Percentiles rank a stretch among this genome's conserved stretches.
These are phyloP conservation scores for Solanum phureja DNA, from an alignment of 257 asterid genomes.

Conservation along the genomic window DNA sequence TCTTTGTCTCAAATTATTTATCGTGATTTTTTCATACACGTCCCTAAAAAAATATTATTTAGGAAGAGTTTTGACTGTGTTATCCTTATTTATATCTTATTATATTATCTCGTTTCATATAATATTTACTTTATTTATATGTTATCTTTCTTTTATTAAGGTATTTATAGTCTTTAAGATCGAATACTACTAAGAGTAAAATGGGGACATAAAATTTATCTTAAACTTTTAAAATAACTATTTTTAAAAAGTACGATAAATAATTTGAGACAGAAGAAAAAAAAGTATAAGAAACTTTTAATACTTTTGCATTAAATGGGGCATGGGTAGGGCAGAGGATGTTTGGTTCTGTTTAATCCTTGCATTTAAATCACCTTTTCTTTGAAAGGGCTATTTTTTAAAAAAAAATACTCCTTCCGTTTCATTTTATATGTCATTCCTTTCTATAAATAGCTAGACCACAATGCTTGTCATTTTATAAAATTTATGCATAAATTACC, in stretches of 20 bases:
- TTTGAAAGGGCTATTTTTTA: background rate
- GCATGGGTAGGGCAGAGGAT: conserved; percentile 6
- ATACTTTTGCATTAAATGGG: background rate
- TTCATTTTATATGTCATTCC: too few relatives aligned
- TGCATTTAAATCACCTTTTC: background rate
- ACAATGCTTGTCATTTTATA: too few relatives aligned
- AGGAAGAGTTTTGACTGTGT: background rate
- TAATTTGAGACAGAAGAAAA: too few relatives aligned
- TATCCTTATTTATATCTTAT: background rate
- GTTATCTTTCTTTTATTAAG: background rate
- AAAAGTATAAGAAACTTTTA: background rate
- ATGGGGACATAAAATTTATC: background rate
- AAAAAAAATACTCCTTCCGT: accelerated
- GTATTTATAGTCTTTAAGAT: background rate
- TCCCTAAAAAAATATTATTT: too few relatives aligned
- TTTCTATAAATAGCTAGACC: too few relatives aligned
- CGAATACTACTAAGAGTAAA: background rate
- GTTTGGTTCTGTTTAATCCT: background rate
- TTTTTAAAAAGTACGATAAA: too few relatives aligned
- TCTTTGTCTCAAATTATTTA: background rate
- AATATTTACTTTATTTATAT: background rate
- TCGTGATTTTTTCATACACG: accelerated
- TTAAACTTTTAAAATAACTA: too few relatives aligned
- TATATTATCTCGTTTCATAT: too few relatives aligned
- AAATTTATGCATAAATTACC: too few relatives aligned